Evolutionary conservation across 1,284 basidiomycete species (phyloP).

Genomic region (Neonothopanus nambi): DNA sequence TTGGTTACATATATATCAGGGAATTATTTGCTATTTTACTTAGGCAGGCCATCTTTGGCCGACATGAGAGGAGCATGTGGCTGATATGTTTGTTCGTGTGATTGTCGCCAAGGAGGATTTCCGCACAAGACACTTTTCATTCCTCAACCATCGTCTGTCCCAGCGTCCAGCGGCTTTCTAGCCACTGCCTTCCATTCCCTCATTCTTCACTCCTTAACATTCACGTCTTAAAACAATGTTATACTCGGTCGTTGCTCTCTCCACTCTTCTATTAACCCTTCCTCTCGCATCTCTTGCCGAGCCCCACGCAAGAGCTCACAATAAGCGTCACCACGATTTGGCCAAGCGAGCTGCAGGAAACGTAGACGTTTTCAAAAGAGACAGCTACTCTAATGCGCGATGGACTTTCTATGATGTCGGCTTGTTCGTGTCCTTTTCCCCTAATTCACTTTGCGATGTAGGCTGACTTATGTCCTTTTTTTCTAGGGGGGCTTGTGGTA

Average conservation of each 20-base stretch:
- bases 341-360: slow-evolving; percentile 43
- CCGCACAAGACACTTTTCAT: too few relatives aligned
- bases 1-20: too few relatives aligned
- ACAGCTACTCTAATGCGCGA: slow-evolving; percentile 26
- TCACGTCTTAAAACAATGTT: not conserved
- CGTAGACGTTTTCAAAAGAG: slow-evolving; percentile 39
- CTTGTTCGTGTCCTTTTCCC: slow-evolving; percentile 1
- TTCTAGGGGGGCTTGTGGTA: slow-evolving; percentile 42
- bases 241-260: slow-evolving; percentile 2
- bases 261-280: slow-evolving; percentile 33
- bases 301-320: slow-evolving; percentile 29
- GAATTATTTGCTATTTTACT: too few relatives aligned
- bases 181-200: not conserved
- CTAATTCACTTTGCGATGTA: not conserved
- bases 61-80: too few relatives aligned
- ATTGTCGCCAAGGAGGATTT: too few relatives aligned
- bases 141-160: not conserved
- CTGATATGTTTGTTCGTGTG: too few relatives aligned
- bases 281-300: slow-evolving; percentile 37
- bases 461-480: slow-evolving; percentile 3
- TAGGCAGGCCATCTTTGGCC: too few relatives aligned
- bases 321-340: slow-evolving; percentile 43
- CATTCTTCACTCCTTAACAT: not conserved
- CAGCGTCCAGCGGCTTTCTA: not conserved
- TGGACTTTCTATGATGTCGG: slow-evolving; percentile 60